Evolutionary conservation across 2,329 filamentous ascomycete genomes (phyloP).

Genomic region (Botryotinia globosa): DNA sequence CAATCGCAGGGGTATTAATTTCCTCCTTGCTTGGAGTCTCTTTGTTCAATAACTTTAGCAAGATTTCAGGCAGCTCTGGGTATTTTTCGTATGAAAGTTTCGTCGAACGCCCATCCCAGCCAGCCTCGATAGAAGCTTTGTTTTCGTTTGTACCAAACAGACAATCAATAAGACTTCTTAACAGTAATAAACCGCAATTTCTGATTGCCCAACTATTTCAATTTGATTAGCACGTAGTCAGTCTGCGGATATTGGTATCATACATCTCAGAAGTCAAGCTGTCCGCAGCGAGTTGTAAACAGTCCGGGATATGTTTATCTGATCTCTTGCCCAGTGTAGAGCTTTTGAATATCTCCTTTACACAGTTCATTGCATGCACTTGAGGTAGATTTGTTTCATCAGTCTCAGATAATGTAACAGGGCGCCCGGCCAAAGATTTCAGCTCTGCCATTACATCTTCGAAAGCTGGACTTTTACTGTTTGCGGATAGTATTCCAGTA

Average conservation of each 20-base stretch:
- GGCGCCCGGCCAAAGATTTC: conserved; percentile 54
- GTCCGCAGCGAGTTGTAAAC: conserved; percentile 74
- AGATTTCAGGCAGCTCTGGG: conserved; percentile 59
- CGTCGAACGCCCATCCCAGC: conserved; percentile 62
- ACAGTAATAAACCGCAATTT: conserved; percentile 87
- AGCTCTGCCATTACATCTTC: conserved; percentile 62
- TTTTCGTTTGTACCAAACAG: conserved; percentile 74
- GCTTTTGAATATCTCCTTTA: conserved; percentile 88
- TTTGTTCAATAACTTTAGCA: conserved; percentile 58
- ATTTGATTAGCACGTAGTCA: conserved; percentile 17
- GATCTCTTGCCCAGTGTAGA: conserved; percentile 71
- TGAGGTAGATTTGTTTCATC: conserved; percentile 73
- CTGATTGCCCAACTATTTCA: conserved; percentile 77
- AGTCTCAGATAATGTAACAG: conserved; percentile 50
- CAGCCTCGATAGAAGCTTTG: conserved; percentile 58
- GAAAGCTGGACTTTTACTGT: conserved; percentile 59
- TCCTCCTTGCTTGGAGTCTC: conserved; percentile 22
- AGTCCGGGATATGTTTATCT: conserved; percentile 69
- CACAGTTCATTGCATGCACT: conserved; percentile 90
- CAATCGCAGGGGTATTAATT: conserved; percentile 37
- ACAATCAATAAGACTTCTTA: conserved; percentile 79
- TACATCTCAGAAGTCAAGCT: conserved; percentile 77
- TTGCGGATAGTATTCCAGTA: conserved; percentile 72
- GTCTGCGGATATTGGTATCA: conserved; percentile 33
- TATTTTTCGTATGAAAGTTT: conserved; percentile 70